phyloP scores from a whole-genome alignment of 352 stramenopile genomes.

The Pythium phragmiticola region DNA sequence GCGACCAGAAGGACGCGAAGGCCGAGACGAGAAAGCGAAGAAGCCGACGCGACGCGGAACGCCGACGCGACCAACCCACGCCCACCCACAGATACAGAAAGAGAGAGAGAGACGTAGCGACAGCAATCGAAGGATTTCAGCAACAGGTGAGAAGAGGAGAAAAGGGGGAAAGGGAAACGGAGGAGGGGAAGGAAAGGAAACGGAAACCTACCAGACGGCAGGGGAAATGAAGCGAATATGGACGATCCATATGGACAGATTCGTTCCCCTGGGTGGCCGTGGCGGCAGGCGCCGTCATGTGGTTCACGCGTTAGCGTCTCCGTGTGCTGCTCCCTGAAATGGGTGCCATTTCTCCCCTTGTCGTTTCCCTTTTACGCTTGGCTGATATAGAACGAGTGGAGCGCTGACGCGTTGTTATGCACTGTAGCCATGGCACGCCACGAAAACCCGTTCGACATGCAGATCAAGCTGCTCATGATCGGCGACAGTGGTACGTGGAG shows the following conservation, averaged over 20 bases:
- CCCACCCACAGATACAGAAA: not conserved
- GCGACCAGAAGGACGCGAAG: slow-evolving; percentile 7
- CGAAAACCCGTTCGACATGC: slow-evolving; percentile 95
- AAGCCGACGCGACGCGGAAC: not conserved
- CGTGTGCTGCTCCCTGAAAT: not conserved
- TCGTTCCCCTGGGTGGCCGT: not conserved
- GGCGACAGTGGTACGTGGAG: slow-evolving; percentile 91
- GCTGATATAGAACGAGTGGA: not conserved
- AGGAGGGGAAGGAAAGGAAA: not conserved
- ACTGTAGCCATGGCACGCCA: slow-evolving; percentile 75
- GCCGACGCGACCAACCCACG: not conserved
- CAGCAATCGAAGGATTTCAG: not conserved
- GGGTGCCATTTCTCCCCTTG: not conserved
- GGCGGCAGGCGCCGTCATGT: not conserved
- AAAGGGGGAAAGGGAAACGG: slow-evolving; percentile 6
- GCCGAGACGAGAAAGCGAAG: slow-evolving; percentile 2
- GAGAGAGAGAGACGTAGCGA: slow-evolving; percentile 1
- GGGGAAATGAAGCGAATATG: not conserved
- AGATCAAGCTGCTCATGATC: slow-evolving; percentile 98
- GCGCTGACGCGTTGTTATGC: slow-evolving; percentile 11
- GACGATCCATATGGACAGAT: not conserved
- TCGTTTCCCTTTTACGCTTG: not conserved
- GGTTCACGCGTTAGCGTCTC: not conserved
- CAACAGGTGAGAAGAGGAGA: slow-evolving; percentile 2
- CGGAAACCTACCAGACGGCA: not conserved